Evolutionary conservation across 2,329 filamentous ascomycete species (phyloP).

Genomic region (Verticillium nubilum): DNA sequence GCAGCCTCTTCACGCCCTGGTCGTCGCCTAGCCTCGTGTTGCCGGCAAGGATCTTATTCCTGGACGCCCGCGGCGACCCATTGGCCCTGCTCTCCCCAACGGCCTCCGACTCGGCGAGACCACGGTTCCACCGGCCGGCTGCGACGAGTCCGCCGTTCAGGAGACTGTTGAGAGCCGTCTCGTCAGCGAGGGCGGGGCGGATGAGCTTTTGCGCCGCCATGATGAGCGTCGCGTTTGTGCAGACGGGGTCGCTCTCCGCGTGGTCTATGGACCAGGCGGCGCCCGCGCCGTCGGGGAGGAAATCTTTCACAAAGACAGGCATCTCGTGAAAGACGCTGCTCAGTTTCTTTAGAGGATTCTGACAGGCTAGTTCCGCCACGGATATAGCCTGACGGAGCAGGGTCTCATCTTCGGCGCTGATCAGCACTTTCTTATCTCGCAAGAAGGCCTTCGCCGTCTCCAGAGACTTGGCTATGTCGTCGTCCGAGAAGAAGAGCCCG

Average conservation of each 20-base stretch:
- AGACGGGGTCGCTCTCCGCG: constrained; percentile 41
- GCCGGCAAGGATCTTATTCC: constrained; percentile 25
- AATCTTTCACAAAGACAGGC: constrained; percentile 64
- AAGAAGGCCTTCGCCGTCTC: constrained; percentile 66
- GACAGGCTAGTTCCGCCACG: constrained; percentile 54
- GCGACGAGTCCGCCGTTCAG: constrained; percentile 38
- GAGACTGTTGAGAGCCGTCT: constrained; percentile 38
- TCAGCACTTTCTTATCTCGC: constrained; percentile 50
- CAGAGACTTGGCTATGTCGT: constrained; percentile 59
- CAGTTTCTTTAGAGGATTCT: constrained; percentile 57
- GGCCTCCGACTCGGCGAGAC: constrained; percentile 20
- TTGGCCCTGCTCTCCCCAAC: background rate
- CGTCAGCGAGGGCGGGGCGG: constrained; percentile 35
- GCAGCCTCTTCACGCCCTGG: constrained; percentile 23
- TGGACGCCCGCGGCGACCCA: background rate
- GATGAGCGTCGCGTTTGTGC: constrained; percentile 45
- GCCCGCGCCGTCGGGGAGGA: constrained; percentile 53
- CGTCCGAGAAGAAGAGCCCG: constrained; percentile 66
- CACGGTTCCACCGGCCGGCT: constrained; percentile 21
- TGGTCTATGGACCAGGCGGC: constrained; percentile 65
- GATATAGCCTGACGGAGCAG: constrained; percentile 61
- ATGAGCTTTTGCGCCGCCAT: constrained; percentile 47
- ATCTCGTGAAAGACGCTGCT: constrained; percentile 72
- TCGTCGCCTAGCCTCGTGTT: constrained; percentile 38
- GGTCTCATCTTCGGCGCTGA: constrained; percentile 53